Evolutionary conservation across 2,329 filamentous ascomycete species (phyloP), one percentile per base, ranked within the genome.

Genomic region (Verticillium isaacii): DNA sequence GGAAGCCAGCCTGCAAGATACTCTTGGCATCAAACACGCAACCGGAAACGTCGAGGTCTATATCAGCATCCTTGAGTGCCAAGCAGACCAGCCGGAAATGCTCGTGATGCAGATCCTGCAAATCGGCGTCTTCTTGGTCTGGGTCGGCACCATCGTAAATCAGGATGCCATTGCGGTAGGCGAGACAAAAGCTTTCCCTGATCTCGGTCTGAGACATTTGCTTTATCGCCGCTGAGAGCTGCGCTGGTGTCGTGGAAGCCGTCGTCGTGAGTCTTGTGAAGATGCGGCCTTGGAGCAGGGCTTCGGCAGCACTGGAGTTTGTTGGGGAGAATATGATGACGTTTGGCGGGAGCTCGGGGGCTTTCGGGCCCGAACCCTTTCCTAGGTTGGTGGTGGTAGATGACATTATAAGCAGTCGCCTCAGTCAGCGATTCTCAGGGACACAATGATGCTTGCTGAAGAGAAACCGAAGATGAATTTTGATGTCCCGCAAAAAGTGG

Each of bases 41-140:
- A 3, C 67, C 67, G 0, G 67, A 62, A 11, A 68, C 66, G n/a
- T 63, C 65, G 5, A 68, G 62, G 5, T 65, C 64, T 54, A 68
- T 64, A 17, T 66, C 67, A 1, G 62, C 64, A 32, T 67, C 64
- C 57, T 65, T 67, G 19, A 68, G 60, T 34, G 67, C 67, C 17
- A 68, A 54, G 41, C 67, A 68, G 0, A 68, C 65, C 14, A 58
- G 58, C 4, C 67, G 62, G n/a, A 68, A 67, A 55, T 68, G 67
- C 52, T 68, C 66, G 23, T 68, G 67, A 17, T 68, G 67, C 17
- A 52, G 23, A 14, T 68, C 67, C 14, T 62, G 58, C 9, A 63
- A 32, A 6, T 63, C 62, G 1, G 11, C 62, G 2, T 62, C 63
- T 15, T 58, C 61, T 15, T 17, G 15, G 15, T 62, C 64, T 3